Conservation (phyloP, 2,329 filamentous ascomycete species). For the Alternaria brassicae region DNA sequence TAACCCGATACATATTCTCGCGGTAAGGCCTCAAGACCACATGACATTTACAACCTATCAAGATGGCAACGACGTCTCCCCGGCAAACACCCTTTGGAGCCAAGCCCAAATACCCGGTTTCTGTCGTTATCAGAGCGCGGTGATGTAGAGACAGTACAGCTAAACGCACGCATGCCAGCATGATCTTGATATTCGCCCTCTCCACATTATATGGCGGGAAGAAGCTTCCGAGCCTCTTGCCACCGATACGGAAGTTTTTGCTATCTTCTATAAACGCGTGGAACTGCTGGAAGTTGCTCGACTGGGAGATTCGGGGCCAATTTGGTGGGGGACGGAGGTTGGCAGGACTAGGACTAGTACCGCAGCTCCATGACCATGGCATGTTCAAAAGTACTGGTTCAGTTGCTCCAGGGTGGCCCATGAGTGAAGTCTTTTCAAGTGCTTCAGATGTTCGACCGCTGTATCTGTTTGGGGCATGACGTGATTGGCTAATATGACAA, state of each 20-base stretch:
- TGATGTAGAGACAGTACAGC: not conserved
- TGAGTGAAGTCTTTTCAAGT: rapidly evolving
- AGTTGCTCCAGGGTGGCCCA: not conserved
- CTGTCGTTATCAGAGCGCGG: not conserved
- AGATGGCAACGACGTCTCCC: not conserved
- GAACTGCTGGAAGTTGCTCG: not conserved
- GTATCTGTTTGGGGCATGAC: not conserved
- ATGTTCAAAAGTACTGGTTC: rapidly evolving
- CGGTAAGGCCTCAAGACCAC: not conserved
- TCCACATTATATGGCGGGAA: not conserved
- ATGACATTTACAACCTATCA: not conserved
- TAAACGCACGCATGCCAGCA: not conserved
- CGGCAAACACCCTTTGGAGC: not conserved
- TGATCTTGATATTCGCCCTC: rapidly evolving
- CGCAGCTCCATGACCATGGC: not conserved
- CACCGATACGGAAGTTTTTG: not conserved
- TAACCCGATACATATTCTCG: not conserved
- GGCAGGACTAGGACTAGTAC: not conserved
- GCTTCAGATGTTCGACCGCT: not conserved
- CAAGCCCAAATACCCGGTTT: not conserved
- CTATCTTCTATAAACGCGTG: not conserved
- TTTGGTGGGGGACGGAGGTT: not conserved
- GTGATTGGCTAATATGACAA: too few species aligned
- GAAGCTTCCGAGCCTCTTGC: not conserved
- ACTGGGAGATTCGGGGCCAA: not conserved